Percentiles rank a stretch among this genome's conserved stretches.
These are phyloP conservation scores for Cutaneotrichosporon sp. DNA, from an alignment of 1,284 basidiomycete genomes.

Conservation along the genomic window DNA sequence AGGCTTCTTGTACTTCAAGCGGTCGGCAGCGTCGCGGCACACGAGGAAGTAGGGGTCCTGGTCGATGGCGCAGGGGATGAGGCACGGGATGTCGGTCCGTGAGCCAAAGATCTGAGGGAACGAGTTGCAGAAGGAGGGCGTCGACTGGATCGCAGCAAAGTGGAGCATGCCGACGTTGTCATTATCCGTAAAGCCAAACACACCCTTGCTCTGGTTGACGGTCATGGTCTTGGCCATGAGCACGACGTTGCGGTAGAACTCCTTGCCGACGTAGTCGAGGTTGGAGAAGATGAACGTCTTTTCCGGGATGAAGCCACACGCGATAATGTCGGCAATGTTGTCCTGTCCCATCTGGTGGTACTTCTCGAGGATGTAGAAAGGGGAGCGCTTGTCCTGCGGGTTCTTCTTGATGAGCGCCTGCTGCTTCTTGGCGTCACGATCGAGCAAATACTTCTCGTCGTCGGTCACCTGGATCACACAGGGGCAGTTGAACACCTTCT, in stretches of 20 bases:
- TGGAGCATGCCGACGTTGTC: constrained; percentile 99
- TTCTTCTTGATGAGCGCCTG: constrained; percentile 49
- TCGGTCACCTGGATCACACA: constrained; percentile 95
- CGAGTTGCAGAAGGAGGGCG: constrained; percentile 95
- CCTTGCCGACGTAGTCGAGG: constrained; percentile 73
- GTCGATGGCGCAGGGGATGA: constrained; percentile 99
- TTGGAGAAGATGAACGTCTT: constrained; percentile 98
- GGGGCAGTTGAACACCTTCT: constrained; percentile 93
- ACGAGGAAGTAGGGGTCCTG: constrained; percentile 83
- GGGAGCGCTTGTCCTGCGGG: constrained; percentile 61
- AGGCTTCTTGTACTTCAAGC: constrained; percentile 95
- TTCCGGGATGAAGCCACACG: constrained; percentile 70
- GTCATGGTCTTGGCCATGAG: constrained; percentile 91
- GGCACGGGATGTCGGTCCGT: constrained; percentile 76
- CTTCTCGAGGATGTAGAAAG: constrained; percentile 65
- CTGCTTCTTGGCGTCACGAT: constrained; percentile 64
- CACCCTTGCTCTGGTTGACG: constrained; percentile 87
- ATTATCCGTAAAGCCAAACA: constrained; percentile 95
- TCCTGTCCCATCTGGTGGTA: constrained; percentile 77
- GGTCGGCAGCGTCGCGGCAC: constrained; percentile 89
- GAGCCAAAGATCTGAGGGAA: constrained; percentile 97
- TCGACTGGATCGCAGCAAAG: constrained; percentile 95
- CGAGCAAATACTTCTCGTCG: constrained; percentile 99
- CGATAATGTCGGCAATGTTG: constrained; percentile 94
- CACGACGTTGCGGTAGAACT: constrained; percentile 93